A percentile compares a stretch with the other conserved stretches of the same genome.
Evolutionary conservation across 345 rosid species (phyloP).

Genomic region (Theobroma cacao): DNA sequence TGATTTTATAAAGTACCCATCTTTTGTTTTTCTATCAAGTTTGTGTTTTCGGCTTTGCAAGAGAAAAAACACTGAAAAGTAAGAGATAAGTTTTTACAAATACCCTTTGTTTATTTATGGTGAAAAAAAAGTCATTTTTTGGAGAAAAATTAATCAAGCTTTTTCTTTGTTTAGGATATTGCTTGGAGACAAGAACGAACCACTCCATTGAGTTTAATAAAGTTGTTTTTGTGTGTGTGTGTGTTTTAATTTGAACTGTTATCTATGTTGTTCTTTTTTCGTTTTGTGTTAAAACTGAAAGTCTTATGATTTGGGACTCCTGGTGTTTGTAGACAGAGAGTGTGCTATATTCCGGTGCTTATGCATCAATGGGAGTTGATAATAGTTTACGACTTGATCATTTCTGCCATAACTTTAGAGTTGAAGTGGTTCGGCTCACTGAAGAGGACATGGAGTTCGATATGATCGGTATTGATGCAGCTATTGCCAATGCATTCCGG

Average conservation of each 20-base stretch:
- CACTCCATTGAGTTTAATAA: background rate
- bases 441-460: conserved; percentile 78
- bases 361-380: conserved; percentile 65
- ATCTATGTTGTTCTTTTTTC: background rate
- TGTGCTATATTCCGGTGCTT: conserved; percentile 77
- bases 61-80: too few species aligned
- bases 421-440: conserved; percentile 44
- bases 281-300: background rate
- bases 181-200: background rate
- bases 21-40: conserved; percentile 16
- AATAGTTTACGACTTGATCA: conserved; percentile 52
- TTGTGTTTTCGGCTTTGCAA: background rate
- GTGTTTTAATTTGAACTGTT: background rate
- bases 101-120: background rate
- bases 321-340: conserved; percentile 58
- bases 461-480: conserved; percentile 77
- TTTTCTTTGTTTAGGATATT: background rate
- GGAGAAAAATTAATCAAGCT: background rate
- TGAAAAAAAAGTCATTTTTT: background rate
- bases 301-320: background rate
- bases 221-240: background rate
- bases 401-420: conserved; percentile 56
- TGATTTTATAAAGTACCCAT: background rate
- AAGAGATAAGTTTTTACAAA: too few species aligned
- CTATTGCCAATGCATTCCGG: conserved; percentile 87